Percentiles rank a stretch among this genome's conserved stretches.
These are phyloP conservation scores for Skeletonema costatum DNA, from an alignment of 108 stramenopile genomes.

Conservation along the genomic window DNA sequence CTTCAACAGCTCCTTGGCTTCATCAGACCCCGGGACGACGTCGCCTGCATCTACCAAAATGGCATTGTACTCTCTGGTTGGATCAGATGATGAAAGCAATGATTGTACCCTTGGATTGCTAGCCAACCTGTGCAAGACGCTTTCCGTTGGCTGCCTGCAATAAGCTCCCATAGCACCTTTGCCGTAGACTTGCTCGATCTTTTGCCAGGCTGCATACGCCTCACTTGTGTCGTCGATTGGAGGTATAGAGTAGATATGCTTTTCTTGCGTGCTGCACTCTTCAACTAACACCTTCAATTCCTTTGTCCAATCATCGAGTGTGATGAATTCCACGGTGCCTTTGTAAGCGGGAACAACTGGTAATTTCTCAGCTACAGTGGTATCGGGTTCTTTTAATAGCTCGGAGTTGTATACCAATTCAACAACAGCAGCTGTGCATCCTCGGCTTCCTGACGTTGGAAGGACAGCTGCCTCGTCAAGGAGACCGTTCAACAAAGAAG, in stretches of 20 bases:
- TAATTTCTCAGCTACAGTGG: background rate
- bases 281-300: constrained; percentile 47
- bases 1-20: constrained; percentile 25
- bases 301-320: constrained; percentile 43
- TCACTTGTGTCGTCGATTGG: constrained; percentile 31
- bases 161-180: constrained; percentile 31
- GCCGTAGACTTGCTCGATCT: constrained; percentile 61
- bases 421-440: constrained; percentile 56
- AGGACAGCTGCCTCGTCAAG: constrained; percentile 57
- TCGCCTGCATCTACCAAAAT: constrained; percentile 35
- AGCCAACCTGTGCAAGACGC: constrained; percentile 19
- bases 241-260: constrained; percentile 27
- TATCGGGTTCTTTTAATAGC: constrained; percentile 4
- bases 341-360: constrained; percentile 34
- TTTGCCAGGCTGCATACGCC: constrained; percentile 55
- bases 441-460: constrained; percentile 52
- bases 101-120: constrained; percentile 26
- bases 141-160: background rate
- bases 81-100: constrained; percentile 22
- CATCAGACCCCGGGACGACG: constrained; percentile 17
- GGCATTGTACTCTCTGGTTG: constrained; percentile 38
- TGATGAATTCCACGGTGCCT: constrained; percentile 53
- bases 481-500: constrained; percentile 45
- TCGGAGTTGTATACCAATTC: constrained; percentile 42
- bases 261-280: constrained; percentile 48